Conservation (phyloP, 2,329 filamentous ascomycete genomes). For the Colletotrichum melonis region DNA sequence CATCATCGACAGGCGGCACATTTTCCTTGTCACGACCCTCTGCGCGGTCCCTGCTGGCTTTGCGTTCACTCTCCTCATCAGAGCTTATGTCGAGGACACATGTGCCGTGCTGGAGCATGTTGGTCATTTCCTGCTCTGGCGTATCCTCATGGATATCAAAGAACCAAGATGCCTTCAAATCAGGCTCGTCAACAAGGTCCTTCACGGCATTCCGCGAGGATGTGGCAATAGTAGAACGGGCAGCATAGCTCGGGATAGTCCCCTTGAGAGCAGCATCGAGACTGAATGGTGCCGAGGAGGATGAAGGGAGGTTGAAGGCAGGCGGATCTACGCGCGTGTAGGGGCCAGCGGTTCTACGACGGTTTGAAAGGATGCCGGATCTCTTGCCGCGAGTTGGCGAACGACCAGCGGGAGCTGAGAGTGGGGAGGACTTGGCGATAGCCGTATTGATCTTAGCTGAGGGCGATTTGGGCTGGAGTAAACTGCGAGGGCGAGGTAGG, state of each 20-base stretch:
- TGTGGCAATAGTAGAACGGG: constrained; percentile 49
- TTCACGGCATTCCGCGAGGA: constrained; percentile 38
- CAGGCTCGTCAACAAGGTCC: constrained; percentile 55
- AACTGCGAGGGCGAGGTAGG: constrained; percentile 52
- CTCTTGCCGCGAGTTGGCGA: constrained; percentile 81
- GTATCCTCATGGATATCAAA: constrained; percentile 97
- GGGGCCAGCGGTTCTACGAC: constrained; percentile 72
- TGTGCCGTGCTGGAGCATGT: constrained; percentile 91
- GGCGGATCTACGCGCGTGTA: constrained; percentile 80
- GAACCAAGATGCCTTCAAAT: constrained; percentile 78
- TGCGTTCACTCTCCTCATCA: constrained; percentile 79
- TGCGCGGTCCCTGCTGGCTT: constrained; percentile 61
- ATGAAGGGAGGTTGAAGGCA: constrained; percentile 60
- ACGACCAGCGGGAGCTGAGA: constrained; percentile 80
- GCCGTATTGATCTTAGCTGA: constrained; percentile 56
- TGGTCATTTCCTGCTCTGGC: constrained; percentile 89
- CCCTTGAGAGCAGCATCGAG: constrained; percentile 86
- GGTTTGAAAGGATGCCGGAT: constrained; percentile 74
- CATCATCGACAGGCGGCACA: constrained; percentile 77
- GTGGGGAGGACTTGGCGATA: constrained; percentile 62
- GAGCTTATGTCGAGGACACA: constrained; percentile 89
- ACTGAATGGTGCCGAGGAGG: constrained; percentile 77
- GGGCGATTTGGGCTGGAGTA: constrained; percentile 66
- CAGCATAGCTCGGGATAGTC: constrained; percentile 73
- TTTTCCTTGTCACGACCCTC: constrained; percentile 91